A percentile compares a stretch with the other conserved stretches of the same genome.
phyloP scores from a whole-genome alignment of 2,329 filamentous ascomycete species.

The Curvularia eragrostidis region DNA sequence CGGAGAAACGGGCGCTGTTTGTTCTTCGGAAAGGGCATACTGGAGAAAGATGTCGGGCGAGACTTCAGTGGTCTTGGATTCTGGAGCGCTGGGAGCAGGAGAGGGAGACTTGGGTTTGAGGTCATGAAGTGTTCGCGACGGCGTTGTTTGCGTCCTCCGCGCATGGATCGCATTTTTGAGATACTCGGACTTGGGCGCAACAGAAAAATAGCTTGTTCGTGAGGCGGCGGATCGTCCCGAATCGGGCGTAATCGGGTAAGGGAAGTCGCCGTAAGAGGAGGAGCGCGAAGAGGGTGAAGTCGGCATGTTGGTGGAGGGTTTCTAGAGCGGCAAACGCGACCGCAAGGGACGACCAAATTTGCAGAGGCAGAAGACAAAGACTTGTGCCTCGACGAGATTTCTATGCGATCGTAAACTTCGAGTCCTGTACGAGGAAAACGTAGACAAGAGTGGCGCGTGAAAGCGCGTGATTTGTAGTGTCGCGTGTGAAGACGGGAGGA shows the following conservation, averaged over 20 bases:
- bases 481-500: conserved; percentile 39
- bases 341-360: not conserved
- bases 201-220: conserved; percentile 24
- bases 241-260: conserved; percentile 29
- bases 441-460: conserved; percentile 8
- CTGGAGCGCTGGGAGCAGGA: conserved; percentile 10
- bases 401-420: conserved; percentile 14
- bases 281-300: conserved; percentile 28
- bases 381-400: conserved; percentile 13
- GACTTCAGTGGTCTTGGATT: conserved; percentile 11
- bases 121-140: conserved; percentile 21
- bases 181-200: conserved; percentile 45
- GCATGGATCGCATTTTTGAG: conserved; percentile 45
- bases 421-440: conserved; percentile 14
- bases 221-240: conserved; percentile 16
- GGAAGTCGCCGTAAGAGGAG: conserved; percentile 21
- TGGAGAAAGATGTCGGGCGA: conserved; percentile 31
- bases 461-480: conserved; percentile 14
- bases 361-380: not conserved
- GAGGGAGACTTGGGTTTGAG: conserved; percentile 12
- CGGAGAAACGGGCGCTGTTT: conserved; percentile 38
- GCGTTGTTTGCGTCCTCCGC: conserved; percentile 34
- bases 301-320: conserved; percentile 30
- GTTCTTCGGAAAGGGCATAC: conserved; percentile 42
- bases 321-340: conserved; percentile 2